Evolutionary conservation across 140 eudicot species (phyloP).

Genomic region (Cichorium intybus): DNA sequence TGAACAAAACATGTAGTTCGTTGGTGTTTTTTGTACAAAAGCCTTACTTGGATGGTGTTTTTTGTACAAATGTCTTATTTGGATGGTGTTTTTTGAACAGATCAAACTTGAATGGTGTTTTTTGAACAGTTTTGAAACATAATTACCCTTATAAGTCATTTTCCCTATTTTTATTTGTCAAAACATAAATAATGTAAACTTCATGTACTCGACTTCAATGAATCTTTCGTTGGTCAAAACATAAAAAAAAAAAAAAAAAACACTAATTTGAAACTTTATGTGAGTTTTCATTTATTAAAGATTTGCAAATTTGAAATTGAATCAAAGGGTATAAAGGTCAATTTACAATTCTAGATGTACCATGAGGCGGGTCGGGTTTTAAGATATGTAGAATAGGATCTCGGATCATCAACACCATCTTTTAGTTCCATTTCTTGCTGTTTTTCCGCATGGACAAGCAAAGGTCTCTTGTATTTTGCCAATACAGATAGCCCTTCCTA

Average conservation of each 20-base stretch:
- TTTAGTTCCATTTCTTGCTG: slow-evolving; percentile 45
- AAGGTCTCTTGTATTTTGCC: slow-evolving; percentile 84
- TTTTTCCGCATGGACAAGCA: slow-evolving; percentile 94
- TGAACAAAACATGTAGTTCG: too few relatives aligned
- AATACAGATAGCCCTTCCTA: slow-evolving; percentile 76
- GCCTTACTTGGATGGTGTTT: too few relatives aligned
- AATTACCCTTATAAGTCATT: too few relatives aligned
- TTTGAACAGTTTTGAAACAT: too few relatives aligned
- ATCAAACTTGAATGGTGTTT: too few relatives aligned
- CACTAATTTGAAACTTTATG: background rate
- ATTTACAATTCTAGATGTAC: slow-evolving; percentile 26
- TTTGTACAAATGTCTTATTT: too few relatives aligned
- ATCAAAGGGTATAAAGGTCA: background rate
- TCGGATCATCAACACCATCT: slow-evolving; percentile 43
- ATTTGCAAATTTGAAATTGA: background rate
- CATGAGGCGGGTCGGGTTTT: slow-evolving; percentile 88
- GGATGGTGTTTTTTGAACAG: too few relatives aligned
- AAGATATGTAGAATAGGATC: slow-evolving; percentile 82
- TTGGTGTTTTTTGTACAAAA: too few relatives aligned
- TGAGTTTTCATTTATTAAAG: background rate
- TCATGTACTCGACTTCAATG: too few relatives aligned
- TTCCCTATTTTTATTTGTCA: too few relatives aligned
- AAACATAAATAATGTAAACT: too few relatives aligned
- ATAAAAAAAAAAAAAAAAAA: too few relatives aligned
- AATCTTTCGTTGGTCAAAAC: background rate